Percentiles rank a stretch among this genome's conserved stretches.
These are phyloP conservation scores for Acacia confusa DNA, from an alignment of 306 rosid species.

Conservation along the genomic window DNA sequence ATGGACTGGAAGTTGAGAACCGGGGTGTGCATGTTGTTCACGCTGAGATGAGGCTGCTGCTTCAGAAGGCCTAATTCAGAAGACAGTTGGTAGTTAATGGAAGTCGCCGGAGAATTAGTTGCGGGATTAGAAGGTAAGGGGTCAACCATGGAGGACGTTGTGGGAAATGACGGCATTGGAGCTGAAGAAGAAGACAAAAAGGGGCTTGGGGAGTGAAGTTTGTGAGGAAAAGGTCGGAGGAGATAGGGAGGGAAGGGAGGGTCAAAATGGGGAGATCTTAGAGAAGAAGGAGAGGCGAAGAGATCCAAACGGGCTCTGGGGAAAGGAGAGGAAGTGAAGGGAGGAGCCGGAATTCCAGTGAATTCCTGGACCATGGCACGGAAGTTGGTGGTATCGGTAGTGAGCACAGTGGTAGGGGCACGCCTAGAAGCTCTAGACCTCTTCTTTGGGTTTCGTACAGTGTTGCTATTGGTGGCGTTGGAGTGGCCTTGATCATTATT, in stretches of 20 bases:
- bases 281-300: constrained; percentile 46
- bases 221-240: constrained; percentile 81
- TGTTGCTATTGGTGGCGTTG: constrained; percentile 25
- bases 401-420: constrained; percentile 91
- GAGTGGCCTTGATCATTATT: constrained; percentile 29
- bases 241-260: constrained; percentile 53
- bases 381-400: constrained; percentile 88
- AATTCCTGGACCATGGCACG: constrained; percentile 99
- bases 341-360: constrained; percentile 95
- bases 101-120: constrained; percentile 20
- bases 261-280: constrained; percentile 46
- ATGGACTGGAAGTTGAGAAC: constrained; percentile 63
- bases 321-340: constrained; percentile 73
- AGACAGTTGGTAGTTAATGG: constrained; percentile 40
- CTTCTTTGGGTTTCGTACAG: constrained; percentile 77
- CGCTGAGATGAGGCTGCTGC: constrained; percentile 33
- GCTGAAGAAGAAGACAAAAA: background rate
- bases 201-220: constrained; percentile 38
- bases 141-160: constrained; percentile 43
- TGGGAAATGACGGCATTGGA: constrained; percentile 24
- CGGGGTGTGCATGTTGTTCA: constrained; percentile 51
- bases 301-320: constrained; percentile 76
- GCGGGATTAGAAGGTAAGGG: constrained; percentile 29
- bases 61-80: constrained; percentile 25
- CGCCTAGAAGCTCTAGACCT: constrained; percentile 92